A percentile compares a stretch with the other conserved stretches of the same genome.
Evolutionary conservation across 305 asterid genomes (phyloP).

Genomic region (Salvia sclarea): DNA sequence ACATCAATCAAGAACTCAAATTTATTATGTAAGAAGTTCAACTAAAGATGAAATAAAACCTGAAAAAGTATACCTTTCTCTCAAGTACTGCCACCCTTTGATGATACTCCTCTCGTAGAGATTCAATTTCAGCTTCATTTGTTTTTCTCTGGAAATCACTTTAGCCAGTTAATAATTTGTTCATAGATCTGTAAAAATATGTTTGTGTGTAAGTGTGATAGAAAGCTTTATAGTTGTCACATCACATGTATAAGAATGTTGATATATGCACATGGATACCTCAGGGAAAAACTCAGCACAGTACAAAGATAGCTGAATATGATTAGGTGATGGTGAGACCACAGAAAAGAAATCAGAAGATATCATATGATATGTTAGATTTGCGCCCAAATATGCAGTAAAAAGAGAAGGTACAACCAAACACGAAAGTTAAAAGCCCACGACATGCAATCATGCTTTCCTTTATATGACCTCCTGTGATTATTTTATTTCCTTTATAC

Average conservation of each 20-base stretch:
- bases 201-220: slow-evolving; percentile 19
- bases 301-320: slow-evolving; percentile 6
- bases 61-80: slow-evolving; percentile 65
- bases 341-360: neutral
- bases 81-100: slow-evolving; percentile 82
- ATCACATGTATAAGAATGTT: neutral
- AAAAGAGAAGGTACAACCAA: neutral
- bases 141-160: slow-evolving; percentile 61
- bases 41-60: slow-evolving; percentile 34
- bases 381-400: neutral
- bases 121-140: slow-evolving; percentile 76
- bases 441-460: slow-evolving; percentile 13
- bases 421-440: slow-evolving; percentile 2
- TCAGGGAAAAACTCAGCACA: slow-evolving; percentile 12
- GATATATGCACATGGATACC: slow-evolving; percentile 12
- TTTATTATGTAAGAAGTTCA: slow-evolving; percentile 14
- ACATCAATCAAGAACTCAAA: slow-evolving; percentile 1
- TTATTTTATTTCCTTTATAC: neutral
- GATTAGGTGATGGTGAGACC: slow-evolving; percentile 8
- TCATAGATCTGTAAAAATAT: slow-evolving; percentile 15
- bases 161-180: slow-evolving; percentile 35
- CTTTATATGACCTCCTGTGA: neutral
- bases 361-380: slow-evolving; percentile 10
- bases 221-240: slow-evolving; percentile 14
- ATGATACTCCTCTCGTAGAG: slow-evolving; percentile 89